A percentile compares a stretch with the other conserved stretches of the same genome.
Evolutionary conservation across 345 rosid genomes (phyloP).

Genomic region (Eucalyptus erythrocorys): DNA sequence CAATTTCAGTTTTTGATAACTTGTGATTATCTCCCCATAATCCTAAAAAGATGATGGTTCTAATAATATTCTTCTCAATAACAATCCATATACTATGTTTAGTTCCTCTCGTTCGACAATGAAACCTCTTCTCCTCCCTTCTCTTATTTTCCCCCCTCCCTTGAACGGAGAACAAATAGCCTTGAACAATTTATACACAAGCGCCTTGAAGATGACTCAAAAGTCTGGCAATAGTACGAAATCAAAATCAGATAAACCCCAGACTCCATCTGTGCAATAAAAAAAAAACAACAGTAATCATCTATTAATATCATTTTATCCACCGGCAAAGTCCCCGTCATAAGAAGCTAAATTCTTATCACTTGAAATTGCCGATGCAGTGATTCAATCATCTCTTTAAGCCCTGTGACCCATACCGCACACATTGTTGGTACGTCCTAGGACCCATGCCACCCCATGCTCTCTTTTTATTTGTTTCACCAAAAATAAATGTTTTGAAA

Average conservation of each 20-base stretch:
- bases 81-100: background rate
- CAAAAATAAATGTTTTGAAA: no score
- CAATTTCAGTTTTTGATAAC: background rate
- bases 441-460: background rate
- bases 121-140: background rate
- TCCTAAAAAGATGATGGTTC: background rate
- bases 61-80: background rate
- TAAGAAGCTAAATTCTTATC: background rate
- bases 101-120: background rate
- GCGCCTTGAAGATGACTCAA: background rate
- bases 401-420: background rate
- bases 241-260: background rate
- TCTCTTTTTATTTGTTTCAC: no score
- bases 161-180: background rate
- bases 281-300: background rate
- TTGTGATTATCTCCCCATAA: background rate
- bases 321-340: background rate
- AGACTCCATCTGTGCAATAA: background rate
- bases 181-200: background rate
- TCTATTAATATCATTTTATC: background rate
- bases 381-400: background rate
- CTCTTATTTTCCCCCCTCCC: background rate
- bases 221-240: background rate
- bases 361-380: accelerated
- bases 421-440: background rate